Percentiles rank a stretch among this genome's conserved stretches.
Conservation (phyloP, 2,329 filamentous ascomycete genomes). For the Penicillium sp. region DNA sequence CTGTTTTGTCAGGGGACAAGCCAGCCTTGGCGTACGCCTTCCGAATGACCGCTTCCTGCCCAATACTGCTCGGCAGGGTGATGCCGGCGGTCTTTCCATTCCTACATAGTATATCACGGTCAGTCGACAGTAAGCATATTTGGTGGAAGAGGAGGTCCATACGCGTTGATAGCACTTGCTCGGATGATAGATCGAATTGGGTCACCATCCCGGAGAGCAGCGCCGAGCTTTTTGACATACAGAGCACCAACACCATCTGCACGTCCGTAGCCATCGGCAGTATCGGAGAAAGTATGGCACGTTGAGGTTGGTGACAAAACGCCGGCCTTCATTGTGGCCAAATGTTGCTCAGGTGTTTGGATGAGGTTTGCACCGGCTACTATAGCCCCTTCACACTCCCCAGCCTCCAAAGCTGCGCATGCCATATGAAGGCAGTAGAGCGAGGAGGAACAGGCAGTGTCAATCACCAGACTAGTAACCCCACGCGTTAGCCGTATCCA, state of each 20-base stretch:
- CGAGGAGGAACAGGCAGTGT: too few species aligned
- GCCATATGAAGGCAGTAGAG: too few species aligned
- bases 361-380: not conserved
- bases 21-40: too few species aligned
- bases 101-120: too few species aligned
- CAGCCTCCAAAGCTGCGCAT: too few species aligned
- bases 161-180: slow-evolving; percentile 33
- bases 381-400: not conserved
- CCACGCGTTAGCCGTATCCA: too few species aligned
- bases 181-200: slow-evolving; percentile 50
- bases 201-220: slow-evolving; percentile 49
- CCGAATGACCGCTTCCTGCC: too few species aligned
- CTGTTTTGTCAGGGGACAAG: too few species aligned
- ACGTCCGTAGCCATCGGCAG: slow-evolving; percentile 52
- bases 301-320: not conserved
- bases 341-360: not conserved
- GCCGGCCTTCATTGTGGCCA: not conserved
- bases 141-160: too few species aligned
- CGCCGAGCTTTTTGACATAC: slow-evolving; percentile 47
- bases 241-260: slow-evolving; percentile 51
- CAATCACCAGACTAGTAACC: too few species aligned
- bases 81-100: not conserved
- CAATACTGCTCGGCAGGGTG: too few species aligned
- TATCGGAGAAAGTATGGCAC: slow-evolving; percentile 42
- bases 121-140: too few species aligned